Evolutionary conservation across 306 rosid species (phyloP), one percentile per base, ranked within the genome.

Genomic region (Hippophae gyantsensis): DNA sequence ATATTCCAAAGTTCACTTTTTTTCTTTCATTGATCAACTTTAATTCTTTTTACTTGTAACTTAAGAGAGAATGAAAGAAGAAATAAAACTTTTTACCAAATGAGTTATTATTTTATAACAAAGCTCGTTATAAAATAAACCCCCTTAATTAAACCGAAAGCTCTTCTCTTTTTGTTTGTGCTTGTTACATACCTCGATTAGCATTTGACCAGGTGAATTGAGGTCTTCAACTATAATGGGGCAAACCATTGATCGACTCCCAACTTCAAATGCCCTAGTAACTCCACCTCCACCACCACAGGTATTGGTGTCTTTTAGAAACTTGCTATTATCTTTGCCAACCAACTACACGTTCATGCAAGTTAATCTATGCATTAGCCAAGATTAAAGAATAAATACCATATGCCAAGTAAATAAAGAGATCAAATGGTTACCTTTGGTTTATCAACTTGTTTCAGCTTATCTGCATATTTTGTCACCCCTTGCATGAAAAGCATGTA

Each of bases 161-260:
- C 66, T 41, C 10, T 18, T 12, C 8, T 8, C 1, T 27, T 59
- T 3, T 43, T 44, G 3, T 12, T 18, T 55, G 3, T 27, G 11
- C 46, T 43, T 27, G 49, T 62, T 1, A 4, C 56, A 38, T 78
- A 92, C 97, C 95, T 88, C 95, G 32, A 88, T 76, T 43, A 88
- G 94, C 96, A 88, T 88, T 75, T 86, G 95, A 42, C 90, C 95
- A 0, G 88, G 94, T 23, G 69, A 62, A 57, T 46, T 76, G 63
- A 84, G 90, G 74, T 92, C 95, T 68, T 92, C 94, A 12, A 92
- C 93, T 56, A 85, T 79, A 49, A 92, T 76, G 3, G 96, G 99
- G 63, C 95, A 92, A 66, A 74, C 77, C 80, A 82, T 68, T 44
- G 84, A 79, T 74, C 78, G 81, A 25, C 73, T 66, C 52, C 76